Base-by-base conservation (phyloP, 2,329 filamentous ascomycete genomes). In the Pyrenophora tritici-repentis region DNA sequence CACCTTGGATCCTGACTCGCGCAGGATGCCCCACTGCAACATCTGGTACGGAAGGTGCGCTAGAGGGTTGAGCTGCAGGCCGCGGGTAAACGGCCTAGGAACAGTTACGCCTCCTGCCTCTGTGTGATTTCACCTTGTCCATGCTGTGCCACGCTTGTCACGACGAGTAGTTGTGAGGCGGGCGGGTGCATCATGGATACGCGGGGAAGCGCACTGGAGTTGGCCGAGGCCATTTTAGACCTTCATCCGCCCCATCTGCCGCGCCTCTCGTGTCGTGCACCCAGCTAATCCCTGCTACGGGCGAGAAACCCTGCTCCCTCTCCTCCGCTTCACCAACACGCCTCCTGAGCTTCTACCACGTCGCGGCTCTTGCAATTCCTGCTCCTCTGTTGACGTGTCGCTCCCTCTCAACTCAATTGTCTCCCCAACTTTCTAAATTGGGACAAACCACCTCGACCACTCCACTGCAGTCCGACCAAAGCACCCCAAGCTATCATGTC, bases 311-410 rank as follows among this genome's bases (percentile, higher is more conserved):
- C 60, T 61, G 56, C 57, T 57, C 43, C 56, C 49, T 45, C 26
- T 48, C 51, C 63, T 63, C 53, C 63, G 55, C 59, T 52, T 61
- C 51, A 50, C 37, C 40, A 47, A 33, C 51, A 45, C 58, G 59
- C 60, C 67, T 70, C 66, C 66, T 70, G 66, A 70, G 60, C 65
- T 60, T 56, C 53, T 44, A 41, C 61, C 58, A 49, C 41, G 46
- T 45, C 58, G 57, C 56, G 59, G 41, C 58, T 56, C 49, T 57
- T 43, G 45, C 48, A 52, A 59, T 46, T 41, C 52, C 42, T 48
- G 22, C 44, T 48, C 51, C 52, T 42, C 49, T 55, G 56, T 57
- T 48, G 44, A 47, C 42, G 36, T 52, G 48, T 45, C 55, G 58
- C 58, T 47, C 50, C 53, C 50, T 54, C 35, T 54, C 50, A 48